Conservation (phyloP, 257 asterid species). For the Osmanthus fragrans region DNA sequence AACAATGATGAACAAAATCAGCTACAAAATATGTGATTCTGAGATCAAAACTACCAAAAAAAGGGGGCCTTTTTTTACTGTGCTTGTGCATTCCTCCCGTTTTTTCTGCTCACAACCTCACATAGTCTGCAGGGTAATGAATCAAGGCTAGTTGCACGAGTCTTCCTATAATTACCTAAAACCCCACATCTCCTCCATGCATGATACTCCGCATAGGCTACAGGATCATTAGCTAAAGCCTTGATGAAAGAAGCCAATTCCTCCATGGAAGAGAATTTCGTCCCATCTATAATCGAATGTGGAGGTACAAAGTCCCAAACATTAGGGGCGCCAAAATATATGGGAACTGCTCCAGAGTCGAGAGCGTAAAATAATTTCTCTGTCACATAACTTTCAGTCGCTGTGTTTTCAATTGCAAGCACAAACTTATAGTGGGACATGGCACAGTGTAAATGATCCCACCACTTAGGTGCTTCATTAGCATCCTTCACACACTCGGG, state of each 20-base stretch:
- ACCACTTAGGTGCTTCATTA: constrained; percentile 76
- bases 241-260: constrained; percentile 70
- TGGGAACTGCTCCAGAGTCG: constrained; percentile 92
- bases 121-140: constrained; percentile 86
- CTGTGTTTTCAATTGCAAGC: constrained; percentile 91
- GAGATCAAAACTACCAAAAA: neutral
- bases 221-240: constrained; percentile 73
- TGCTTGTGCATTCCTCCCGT: constrained; percentile 61
- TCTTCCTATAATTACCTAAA: constrained; percentile 63
- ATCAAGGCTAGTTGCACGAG: constrained; percentile 81
- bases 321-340: constrained; percentile 94
- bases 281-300: constrained; percentile 85
- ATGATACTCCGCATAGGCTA: constrained; percentile 88
- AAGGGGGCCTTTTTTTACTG: constrained; percentile 11
- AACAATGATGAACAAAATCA: no score
- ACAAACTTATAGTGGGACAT: constrained; percentile 95
- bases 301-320: constrained; percentile 94
- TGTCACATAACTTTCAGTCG: constrained; percentile 85
- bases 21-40: no score
- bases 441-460: constrained; percentile 97
- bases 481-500: constrained; percentile 71
- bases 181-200: constrained; percentile 99
- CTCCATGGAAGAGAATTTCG: constrained; percentile 65
- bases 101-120: constrained; percentile 77
- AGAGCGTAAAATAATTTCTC: constrained; percentile 88